Conservation (phyloP, 2,329 filamentous ascomycete species). For the Pseudocercospora crystallina region DNA sequence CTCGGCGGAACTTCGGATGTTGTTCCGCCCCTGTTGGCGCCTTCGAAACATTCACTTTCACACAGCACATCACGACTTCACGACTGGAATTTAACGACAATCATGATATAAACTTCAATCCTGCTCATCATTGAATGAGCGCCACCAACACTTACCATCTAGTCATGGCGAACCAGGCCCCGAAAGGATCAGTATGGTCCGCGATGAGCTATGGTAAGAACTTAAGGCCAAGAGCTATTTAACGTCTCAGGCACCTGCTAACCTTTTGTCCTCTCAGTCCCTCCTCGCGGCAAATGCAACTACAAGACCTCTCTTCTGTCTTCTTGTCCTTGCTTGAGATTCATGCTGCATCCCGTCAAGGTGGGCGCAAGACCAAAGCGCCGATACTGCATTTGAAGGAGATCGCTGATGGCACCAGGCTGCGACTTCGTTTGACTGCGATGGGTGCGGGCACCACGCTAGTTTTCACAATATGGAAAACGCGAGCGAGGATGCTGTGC, state of each 20-base stretch:
- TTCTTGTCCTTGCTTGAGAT: conserved; percentile 54
- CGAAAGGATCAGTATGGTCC: conserved; percentile 48
- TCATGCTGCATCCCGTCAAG: conserved; percentile 59
- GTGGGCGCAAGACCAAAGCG: conserved; percentile 29
- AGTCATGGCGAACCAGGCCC: conserved; percentile 29
- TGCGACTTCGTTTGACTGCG: conserved; percentile 55
- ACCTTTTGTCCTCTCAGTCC: conserved; percentile 11
- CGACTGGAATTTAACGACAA: no score
- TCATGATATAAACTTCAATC: neutral
- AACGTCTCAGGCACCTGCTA: no score
- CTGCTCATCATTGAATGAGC: neutral
- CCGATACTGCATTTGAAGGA: neutral
- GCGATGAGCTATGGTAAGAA: conserved; percentile 48
- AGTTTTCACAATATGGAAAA: conserved; percentile 57
- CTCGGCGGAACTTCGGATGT: no score
- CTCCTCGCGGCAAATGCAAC: conserved; percentile 53
- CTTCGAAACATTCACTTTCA: no score
- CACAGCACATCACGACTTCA: neutral
- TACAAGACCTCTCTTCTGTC: conserved; percentile 49
- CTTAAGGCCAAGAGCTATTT: no score
- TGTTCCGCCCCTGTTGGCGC: no score
- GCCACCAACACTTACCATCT: neutral
- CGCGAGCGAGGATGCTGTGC: conserved; percentile 48
- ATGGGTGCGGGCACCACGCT: conserved; percentile 57
- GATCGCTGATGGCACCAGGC: conserved; percentile 31